Conservation (phyloP, 2,329 filamentous ascomycete genomes). For the Neoscytalidium dimidiatum region DNA sequence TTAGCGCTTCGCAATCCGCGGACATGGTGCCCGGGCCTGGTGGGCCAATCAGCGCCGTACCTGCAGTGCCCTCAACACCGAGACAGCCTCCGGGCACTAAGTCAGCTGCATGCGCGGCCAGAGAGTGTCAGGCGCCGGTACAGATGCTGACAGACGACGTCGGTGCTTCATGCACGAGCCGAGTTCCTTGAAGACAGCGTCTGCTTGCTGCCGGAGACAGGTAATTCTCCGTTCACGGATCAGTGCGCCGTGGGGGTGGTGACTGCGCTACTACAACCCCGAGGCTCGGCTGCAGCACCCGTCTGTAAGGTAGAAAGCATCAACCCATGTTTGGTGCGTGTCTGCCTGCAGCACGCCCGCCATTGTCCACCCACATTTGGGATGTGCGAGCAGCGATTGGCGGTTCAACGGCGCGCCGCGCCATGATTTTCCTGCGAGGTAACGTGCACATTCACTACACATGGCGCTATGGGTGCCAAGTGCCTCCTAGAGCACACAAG, state of each 20-base stretch:
- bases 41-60: constrained; percentile 5
- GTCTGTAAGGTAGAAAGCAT: background rate
- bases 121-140: constrained; percentile 5
- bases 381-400: background rate
- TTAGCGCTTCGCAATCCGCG: constrained; percentile 7
- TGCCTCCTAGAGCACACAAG: background rate
- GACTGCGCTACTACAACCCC: no score
- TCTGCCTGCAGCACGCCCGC: background rate
- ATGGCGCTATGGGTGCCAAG: background rate
- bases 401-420: background rate
- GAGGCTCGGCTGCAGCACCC: background rate
- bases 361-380: background rate
- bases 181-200: background rate
- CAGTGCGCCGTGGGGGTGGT: background rate
- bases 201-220: background rate
- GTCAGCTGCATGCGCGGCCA: constrained; percentile 1
- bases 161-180: background rate
- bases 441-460: background rate
- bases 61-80: background rate
- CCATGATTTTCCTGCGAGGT: background rate
- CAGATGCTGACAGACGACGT: background rate
- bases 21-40: background rate
- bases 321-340: background rate
- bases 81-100: background rate
- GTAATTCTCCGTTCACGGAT: background rate